Percentiles rank a stretch among this genome's conserved stretches.
These are phyloP conservation scores for Heliamphora pulchella DNA, from an alignment of 179 eudicot species.

Conservation along the genomic window DNA sequence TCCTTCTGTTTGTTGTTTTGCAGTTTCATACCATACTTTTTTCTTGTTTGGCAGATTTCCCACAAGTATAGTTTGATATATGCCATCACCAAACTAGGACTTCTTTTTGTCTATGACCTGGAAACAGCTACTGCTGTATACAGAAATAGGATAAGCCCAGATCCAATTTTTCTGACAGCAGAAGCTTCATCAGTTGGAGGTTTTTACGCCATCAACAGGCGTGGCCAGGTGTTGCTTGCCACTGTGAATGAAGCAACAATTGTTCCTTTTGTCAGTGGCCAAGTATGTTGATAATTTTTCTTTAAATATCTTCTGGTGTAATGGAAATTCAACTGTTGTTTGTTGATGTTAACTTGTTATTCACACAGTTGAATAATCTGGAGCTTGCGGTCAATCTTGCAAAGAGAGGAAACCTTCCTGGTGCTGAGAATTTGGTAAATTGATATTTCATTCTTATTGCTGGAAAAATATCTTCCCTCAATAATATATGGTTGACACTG, in stretches of 20 bases:
- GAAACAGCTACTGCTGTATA: constrained; percentile 94
- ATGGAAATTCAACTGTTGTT: background rate
- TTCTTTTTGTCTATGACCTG: constrained; percentile 87
- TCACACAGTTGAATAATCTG: constrained; percentile 77
- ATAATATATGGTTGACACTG: background rate
- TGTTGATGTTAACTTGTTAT: constrained; percentile 5
- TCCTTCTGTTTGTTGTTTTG: background rate
- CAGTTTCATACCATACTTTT: background rate
- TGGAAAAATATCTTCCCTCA: background rate
- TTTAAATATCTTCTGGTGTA: background rate
- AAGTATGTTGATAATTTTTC: constrained; percentile 34
- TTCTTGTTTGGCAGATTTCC: constrained; percentile 54
- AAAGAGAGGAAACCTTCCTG: constrained; percentile 94
- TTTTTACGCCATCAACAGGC: constrained; percentile 81
- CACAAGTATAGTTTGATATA: constrained; percentile 76
- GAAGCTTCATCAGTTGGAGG: constrained; percentile 93
- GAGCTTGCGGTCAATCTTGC: constrained; percentile 98
- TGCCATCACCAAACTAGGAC: constrained; percentile 94
- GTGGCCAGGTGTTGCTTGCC: constrained; percentile 95
- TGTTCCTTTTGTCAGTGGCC: constrained; percentile 91
- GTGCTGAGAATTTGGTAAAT: constrained; percentile 90
- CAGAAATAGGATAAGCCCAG: constrained; percentile 94
- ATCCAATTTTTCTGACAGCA: constrained; percentile 85
- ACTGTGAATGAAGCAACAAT: constrained; percentile 90
- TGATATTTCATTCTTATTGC: background rate